Base-by-base conservation (phyloP, 441 rosid species). In the Mallotus repandus region DNA sequence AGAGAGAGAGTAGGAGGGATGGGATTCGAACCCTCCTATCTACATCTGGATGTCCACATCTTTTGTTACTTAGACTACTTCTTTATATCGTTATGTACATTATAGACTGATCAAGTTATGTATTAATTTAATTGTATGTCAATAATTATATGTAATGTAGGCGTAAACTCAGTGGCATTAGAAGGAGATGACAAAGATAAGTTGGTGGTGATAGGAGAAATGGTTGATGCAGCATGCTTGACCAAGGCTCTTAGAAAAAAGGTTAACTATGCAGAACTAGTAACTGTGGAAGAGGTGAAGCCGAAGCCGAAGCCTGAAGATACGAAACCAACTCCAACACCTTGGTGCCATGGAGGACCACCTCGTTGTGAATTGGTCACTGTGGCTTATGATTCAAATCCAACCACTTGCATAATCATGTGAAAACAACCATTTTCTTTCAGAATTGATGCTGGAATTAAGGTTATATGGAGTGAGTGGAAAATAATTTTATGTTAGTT, bases 181-280 rank as follows among this genome's bases (percentile, higher is more conserved):
- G 69, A 65, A 48, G 55, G 69, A 48, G 55, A 48, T 0, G 55
- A 65, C 41, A 65, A 22, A 65, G 69, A 48, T 7, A 65, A 65
- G 38, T 14, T 65, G 55, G 41, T 65, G 35, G 69, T 65, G 56
- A 48, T 65, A 0, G 69, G 69, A 48, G 69, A 65, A 7, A 22
- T 38, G 13, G 69, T 65, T 5, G 69, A 65, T 15, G 69, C 69
- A 13, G 69, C 69, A 18, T 46, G 69, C 55, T 48, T 65, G 69
- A 46, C 54, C 5, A 6, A 12, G 4, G 10, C 18, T 2, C 68
- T 46, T 22, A 4, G 68, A 10, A 63, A 63, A 50, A 63, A 63
- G 16, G 8, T 63, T 10, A 63, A 11, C 15, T 63, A 45, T 46
- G 68, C 68, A 63, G 32, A 19, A 5, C 1, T 63, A 45, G 68